These are phyloP conservation scores for Gnomoniopsis sp. DNA, from an alignment of 2,329 filamentous ascomycete genomes.

Conservation along the genomic window DNA sequence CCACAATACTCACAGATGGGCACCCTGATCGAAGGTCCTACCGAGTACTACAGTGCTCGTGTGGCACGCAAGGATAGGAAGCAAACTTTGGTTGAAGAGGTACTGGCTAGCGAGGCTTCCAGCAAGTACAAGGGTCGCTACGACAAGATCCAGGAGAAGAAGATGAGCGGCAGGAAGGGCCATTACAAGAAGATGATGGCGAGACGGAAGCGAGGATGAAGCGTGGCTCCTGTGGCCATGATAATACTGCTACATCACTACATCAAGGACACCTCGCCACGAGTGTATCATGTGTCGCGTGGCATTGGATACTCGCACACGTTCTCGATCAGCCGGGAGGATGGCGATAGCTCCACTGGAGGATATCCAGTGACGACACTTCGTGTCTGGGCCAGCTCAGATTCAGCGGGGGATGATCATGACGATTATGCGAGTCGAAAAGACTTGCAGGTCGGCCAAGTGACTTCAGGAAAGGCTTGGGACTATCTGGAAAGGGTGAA, in stretches of 20 bases:
- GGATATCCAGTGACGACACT: background rate
- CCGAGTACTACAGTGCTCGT: conserved; percentile 79
- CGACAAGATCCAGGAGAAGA: conserved; percentile 74
- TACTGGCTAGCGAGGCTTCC: conserved; percentile 65
- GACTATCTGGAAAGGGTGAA: background rate
- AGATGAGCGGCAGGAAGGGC: conserved; percentile 83
- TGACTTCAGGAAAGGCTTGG: background rate
- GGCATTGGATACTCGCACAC: background rate
- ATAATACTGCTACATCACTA: background rate
- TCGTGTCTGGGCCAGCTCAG: background rate
- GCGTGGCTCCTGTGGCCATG: background rate
- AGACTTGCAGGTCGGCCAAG: background rate
- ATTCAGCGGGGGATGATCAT: background rate
- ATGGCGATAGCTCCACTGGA: background rate
- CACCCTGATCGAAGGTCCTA: conserved; percentile 81
- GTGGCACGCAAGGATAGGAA: conserved; percentile 86
- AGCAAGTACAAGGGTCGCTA: conserved; percentile 85
- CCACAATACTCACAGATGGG: conserved; percentile 88
- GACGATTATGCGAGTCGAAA: background rate
- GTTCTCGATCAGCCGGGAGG: background rate
- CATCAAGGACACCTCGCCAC: background rate
- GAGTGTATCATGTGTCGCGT: background rate
- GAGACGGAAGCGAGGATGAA: conserved; percentile 25
- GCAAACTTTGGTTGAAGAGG: conserved; percentile 80
- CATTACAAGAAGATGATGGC: conserved; percentile 78